phyloP scores from a whole-genome alignment of 2,329 filamentous ascomycete genomes.

The Tolypocladium ovalisporum region DNA sequence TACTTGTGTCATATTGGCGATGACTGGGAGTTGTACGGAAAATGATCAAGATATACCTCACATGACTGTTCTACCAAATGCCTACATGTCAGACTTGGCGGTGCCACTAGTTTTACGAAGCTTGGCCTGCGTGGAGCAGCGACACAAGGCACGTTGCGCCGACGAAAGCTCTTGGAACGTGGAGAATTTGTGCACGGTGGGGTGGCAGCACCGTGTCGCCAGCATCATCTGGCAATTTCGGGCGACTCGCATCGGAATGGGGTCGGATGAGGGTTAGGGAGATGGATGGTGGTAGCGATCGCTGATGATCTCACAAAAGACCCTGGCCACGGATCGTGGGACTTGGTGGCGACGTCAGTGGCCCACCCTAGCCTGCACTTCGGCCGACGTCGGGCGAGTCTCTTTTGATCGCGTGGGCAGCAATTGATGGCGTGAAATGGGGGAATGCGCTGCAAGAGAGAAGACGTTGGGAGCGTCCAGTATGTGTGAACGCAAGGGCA shows the following conservation, averaged over 20 bases:
- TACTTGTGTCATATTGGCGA: neutral
- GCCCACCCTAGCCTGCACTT: neutral
- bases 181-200: neutral
- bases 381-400: neutral
- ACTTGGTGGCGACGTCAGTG: neutral
- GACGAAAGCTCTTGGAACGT: neutral
- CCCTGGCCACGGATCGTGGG: neutral
- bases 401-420: neutral
- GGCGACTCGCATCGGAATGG: neutral
- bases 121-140: neutral
- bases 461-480: neutral
- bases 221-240: neutral
- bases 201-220: neutral
- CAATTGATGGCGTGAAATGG: neutral
- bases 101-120: no score
- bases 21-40: neutral
- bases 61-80: neutral
- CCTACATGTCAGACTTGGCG: neutral
- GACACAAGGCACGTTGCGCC: neutral
- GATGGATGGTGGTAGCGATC: neutral
- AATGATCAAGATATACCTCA: no score
- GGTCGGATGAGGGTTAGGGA: neutral
- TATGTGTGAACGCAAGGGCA: neutral
- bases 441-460: neutral
- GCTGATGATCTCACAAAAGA: neutral